Conservation (phyloP, 2,329 filamentous ascomycete species). For the Aspergillus hortae region DNA sequence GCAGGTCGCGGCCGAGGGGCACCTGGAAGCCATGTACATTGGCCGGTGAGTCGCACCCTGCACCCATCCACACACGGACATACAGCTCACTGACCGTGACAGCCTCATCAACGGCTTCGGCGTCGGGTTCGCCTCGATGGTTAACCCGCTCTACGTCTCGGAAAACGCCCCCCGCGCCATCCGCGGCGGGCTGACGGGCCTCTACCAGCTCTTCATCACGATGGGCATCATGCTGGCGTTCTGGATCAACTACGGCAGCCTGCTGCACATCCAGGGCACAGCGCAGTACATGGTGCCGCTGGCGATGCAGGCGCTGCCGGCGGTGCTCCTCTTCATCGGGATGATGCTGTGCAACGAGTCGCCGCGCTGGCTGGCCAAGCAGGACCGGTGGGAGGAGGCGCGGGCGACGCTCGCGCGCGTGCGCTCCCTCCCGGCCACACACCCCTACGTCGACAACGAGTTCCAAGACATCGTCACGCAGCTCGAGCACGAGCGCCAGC, state of each 20-base stretch:
- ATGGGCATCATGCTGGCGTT: conserved; percentile 41
- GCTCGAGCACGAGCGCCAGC: conserved; percentile 59
- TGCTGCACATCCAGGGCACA: conserved; percentile 47
- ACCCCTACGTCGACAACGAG: conserved; percentile 57
- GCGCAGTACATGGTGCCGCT: conserved; percentile 61
- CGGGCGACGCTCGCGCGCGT: conserved; percentile 54
- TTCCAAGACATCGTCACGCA: conserved; percentile 59
- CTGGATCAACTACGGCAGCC: conserved; percentile 55
- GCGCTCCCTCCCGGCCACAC: conserved; percentile 51
- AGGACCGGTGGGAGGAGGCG: conserved; percentile 66
- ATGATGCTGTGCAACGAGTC: conserved; percentile 65
- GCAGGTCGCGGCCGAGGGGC: conserved; percentile 60
- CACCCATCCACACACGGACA: too few species aligned
- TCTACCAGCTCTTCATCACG: conserved; percentile 59
- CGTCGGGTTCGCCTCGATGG: conserved; percentile 51
- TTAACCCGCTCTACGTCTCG: conserved; percentile 59
- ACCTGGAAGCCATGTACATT: conserved; percentile 61
- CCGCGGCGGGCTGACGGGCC: conserved; percentile 57
- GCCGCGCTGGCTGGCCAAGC: conserved; percentile 64
- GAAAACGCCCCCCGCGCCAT: conserved; percentile 59
- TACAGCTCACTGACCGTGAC: conserved; percentile 2
- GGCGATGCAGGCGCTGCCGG: conserved; percentile 62
- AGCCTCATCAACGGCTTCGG: conserved; percentile 51
- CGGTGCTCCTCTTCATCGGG: conserved; percentile 56
- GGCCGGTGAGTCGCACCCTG: conserved; percentile 49